Evolutionary conservation across 2,329 filamentous ascomycete genomes (phyloP), one percentile per base, ranked within the genome.

Genomic region (Aspergillus hortae): DNA sequence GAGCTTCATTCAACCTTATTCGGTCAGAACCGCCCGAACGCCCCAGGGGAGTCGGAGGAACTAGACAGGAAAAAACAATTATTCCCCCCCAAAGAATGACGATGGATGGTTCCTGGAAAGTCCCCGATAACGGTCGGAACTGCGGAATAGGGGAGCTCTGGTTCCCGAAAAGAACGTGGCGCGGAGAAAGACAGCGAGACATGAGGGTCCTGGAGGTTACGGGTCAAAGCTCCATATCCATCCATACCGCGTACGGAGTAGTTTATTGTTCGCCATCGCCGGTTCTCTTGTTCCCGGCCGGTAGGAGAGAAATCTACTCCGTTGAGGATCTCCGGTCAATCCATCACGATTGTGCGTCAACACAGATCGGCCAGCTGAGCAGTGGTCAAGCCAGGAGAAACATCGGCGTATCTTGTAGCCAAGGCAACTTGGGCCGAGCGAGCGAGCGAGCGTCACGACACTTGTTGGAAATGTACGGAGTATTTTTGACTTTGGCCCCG

Each of bases 1-100:
- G 45, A 52, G 40, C 49, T 48, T 44, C 46, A 48, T 36, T 33
- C 44, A 52, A 52, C 49, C 49, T 52, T 52, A 52, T 48, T 48
- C 38, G 38, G 25, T 52, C 45, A 44, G 25, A 42, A 47, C 27
- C 35, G 6, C 35, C 35, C 35, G 6, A 11, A 38, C 6, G 12
- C 14, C 3, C 35, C 12, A 17, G 35, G 35, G 11, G 12, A 38
- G 35, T 11, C 6, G 35, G 35, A 30, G 27, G 27, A 30, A 30
- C 27, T 10, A 30, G 10, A 30, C 23, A 19, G 19, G 19, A 30
- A 30, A 30, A 30, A 11, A 30, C 27, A 11, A 30, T 30, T 30
- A 30, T 30, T 7, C 27, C 27, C 27, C 27, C 27, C 27, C 7
- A 10, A 30, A 10, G 6, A 30, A 30, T 10, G 27, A 30, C 27